These are phyloP conservation scores for Phytomonas francai DNA, from an alignment of 208 protist species.

Conservation along the genomic window DNA sequence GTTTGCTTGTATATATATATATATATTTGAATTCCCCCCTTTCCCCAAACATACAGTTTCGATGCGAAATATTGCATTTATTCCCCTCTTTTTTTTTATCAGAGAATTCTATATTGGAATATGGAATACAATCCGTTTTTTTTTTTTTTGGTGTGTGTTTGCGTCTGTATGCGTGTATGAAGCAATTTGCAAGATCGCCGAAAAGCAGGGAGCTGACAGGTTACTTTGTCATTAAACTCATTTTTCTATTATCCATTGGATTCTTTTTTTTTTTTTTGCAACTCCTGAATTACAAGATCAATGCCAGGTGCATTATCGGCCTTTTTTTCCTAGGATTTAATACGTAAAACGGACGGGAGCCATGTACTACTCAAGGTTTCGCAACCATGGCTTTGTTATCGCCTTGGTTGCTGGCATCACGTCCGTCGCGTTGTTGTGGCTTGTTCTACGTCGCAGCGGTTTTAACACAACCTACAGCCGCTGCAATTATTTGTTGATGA, in stretches of 20 bases:
- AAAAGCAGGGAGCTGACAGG: background rate
- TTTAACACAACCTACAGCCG: conserved; percentile 80
- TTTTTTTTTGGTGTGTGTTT: conserved; percentile 7
- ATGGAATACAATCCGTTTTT: background rate
- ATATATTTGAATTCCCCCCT: no score
- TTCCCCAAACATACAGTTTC: no score
- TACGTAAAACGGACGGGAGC: background rate
- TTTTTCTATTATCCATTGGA: background rate
- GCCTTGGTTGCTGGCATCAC: conserved; percentile 55
- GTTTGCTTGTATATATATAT: conserved; percentile 1
- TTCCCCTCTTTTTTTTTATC: background rate
- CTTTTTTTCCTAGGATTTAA: conserved; percentile 9
- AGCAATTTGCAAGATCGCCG: background rate
- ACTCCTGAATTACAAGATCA: background rate
- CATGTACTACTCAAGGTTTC: conserved; percentile 5
- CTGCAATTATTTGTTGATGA: conserved; percentile 69
- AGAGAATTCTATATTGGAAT: background rate
- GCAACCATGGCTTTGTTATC: conserved; percentile 54
- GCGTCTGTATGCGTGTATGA: background rate
- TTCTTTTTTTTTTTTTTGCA: conserved; percentile 13
- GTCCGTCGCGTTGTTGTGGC: conserved; percentile 67
- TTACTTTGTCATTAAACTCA: background rate
- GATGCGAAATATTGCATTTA: no score
- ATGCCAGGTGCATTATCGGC: conserved; percentile 1
- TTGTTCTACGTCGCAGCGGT: conserved; percentile 59